A percentile compares a stretch with the other conserved stretches of the same genome.
These are phyloP conservation scores for Starmera pachycereana DNA, from an alignment of 805 yeast genomes.

Conservation along the genomic window DNA sequence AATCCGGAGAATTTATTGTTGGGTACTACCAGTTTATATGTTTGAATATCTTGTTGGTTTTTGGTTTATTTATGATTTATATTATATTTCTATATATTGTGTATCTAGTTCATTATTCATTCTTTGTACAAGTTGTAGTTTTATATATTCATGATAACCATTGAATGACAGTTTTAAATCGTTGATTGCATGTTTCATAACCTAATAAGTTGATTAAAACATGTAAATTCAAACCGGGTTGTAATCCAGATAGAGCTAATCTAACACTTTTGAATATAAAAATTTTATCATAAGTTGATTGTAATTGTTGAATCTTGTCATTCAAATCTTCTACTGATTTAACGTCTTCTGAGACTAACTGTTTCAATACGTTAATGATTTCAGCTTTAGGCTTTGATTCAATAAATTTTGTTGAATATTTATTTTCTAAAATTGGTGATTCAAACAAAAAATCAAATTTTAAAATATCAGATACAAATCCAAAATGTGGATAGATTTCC, in stretches of 20 bases:
- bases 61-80: background rate
- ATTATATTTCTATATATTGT: background rate
- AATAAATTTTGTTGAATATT: slow-evolving; percentile 22
- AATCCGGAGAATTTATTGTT: slow-evolving; percentile 22
- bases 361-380: slow-evolving; percentile 9
- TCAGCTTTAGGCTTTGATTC: slow-evolving; percentile 7
- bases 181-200: slow-evolving; percentile 19
- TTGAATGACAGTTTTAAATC: slow-evolving; percentile 17
- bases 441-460: slow-evolving; percentile 40
- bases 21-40: slow-evolving; percentile 25
- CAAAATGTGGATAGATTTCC: slow-evolving; percentile 37
- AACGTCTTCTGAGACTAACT: slow-evolving; percentile 4
- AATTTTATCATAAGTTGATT: background rate
- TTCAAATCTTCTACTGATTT: slow-evolving; percentile 2
- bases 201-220: slow-evolving; percentile 49
- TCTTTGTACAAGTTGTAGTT: slow-evolving; percentile 2
- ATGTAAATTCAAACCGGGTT: slow-evolving; percentile 61
- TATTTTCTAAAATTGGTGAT: slow-evolving; percentile 18
- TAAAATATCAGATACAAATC: slow-evolving; percentile 43
- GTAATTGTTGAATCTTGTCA: slow-evolving; percentile 1
- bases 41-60: background rate
- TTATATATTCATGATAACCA: background rate
- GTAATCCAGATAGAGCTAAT: slow-evolving; percentile 59
- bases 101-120: background rate
- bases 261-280: slow-evolving; percentile 26